Percentiles rank a stretch among this genome's conserved stretches.
These are phyloP conservation scores for Ustilago nuda DNA, from an alignment of 1,284 basidiomycete species.

Conservation along the genomic window DNA sequence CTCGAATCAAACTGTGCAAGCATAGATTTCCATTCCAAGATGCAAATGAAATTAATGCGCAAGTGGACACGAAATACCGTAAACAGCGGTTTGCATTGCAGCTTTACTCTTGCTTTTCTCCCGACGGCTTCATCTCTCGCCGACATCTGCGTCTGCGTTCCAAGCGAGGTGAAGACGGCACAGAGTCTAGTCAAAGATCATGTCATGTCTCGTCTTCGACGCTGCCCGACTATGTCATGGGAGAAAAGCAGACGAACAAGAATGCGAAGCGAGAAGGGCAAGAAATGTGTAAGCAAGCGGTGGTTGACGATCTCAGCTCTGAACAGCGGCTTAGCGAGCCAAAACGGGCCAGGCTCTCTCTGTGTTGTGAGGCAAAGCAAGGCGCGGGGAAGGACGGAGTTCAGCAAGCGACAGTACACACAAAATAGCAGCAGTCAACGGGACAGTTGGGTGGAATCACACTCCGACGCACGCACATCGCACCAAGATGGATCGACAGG, in stretches of 20 bases:
- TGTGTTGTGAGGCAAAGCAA: constrained; percentile 5
- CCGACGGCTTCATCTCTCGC: too few species aligned
- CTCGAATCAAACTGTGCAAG: constrained; percentile 3
- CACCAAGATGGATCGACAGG: background rate
- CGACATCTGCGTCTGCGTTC: background rate
- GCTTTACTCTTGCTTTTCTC: too few species aligned
- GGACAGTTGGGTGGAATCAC: background rate
- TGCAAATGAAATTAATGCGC: constrained; percentile 1
- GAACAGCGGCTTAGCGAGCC: background rate
- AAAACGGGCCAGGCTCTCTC: background rate
- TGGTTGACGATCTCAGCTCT: constrained; percentile 24
- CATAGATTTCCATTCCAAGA: background rate
- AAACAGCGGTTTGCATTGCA: background rate
- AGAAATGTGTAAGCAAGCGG: constrained; percentile 30
- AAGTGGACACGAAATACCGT: background rate
- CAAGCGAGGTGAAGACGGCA: background rate
- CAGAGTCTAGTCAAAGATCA: background rate
- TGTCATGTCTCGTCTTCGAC: constrained; percentile 4
- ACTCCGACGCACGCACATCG: constrained; percentile 7
- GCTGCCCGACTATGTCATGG: constrained; percentile 1
- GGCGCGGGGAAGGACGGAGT: constrained; percentile 2
- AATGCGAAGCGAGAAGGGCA: background rate
- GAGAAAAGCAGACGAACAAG: background rate
- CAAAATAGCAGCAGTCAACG: background rate
- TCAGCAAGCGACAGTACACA: background rate